phyloP scores from a whole-genome alignment of 2,329 filamentous ascomycete species.

The Sclerotinia minor region DNA sequence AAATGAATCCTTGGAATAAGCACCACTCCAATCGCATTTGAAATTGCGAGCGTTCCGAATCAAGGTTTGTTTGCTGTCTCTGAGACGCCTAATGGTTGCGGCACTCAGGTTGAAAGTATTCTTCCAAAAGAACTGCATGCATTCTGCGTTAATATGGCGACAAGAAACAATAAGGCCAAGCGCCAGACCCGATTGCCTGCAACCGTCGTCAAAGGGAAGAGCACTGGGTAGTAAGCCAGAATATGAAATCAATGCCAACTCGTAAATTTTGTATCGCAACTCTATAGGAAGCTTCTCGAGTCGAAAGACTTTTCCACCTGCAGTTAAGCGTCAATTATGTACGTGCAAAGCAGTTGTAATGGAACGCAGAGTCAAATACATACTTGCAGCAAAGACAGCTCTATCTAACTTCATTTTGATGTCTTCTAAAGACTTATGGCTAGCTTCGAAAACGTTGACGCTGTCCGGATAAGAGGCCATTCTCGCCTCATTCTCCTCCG shows the following conservation, averaged over 20 bases:
- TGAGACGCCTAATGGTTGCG: background rate
- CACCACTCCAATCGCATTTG: conserved; percentile 28
- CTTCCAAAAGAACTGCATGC: conserved; percentile 28
- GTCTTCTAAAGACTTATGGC: conserved; percentile 25
- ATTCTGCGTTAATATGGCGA: conserved; percentile 28
- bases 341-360: background rate
- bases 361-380: conserved; percentile 1
- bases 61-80: conserved; percentile 12
- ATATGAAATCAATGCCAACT: conserved; percentile 26
- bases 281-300: conserved; percentile 30
- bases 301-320: conserved; percentile 29
- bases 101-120: conserved; percentile 29
- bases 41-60: conserved; percentile 24
- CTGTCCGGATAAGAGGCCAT: conserved; percentile 24
- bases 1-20: conserved; percentile 17
- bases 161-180: conserved; percentile 29
- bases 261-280: conserved; percentile 30
- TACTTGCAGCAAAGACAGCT: conserved; percentile 30
- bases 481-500: conserved; percentile 28
- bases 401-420: conserved; percentile 25
- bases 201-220: background rate
- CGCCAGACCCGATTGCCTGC: background rate
- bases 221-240: background rate
- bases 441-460: conserved; percentile 20
- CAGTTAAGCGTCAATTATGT: background rate